phyloP scores from a whole-genome alignment of 352 stramenopile genomes.

The Globisporangium echinulatum region DNA sequence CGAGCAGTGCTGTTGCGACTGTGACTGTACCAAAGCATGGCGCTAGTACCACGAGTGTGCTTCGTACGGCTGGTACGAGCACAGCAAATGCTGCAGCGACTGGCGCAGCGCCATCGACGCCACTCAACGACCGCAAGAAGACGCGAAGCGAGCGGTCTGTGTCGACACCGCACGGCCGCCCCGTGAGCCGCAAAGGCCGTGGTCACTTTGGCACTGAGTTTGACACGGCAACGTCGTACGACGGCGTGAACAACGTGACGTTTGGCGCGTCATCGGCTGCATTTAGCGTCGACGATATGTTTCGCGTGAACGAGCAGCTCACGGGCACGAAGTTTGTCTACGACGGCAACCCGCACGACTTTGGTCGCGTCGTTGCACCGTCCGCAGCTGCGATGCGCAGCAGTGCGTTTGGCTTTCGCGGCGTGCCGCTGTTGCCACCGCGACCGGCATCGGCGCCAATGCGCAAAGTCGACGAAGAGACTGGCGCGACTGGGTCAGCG shows the following conservation, averaged over 20 bases:
- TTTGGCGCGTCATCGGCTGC: constrained; percentile 70
- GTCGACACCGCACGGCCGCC: constrained; percentile 59
- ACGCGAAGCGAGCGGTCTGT: constrained; percentile 40
- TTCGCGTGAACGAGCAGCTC: constrained; percentile 90
- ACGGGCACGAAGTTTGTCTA: constrained; percentile 92
- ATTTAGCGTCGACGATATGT: constrained; percentile 94
- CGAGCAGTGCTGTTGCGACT: constrained; percentile 23
- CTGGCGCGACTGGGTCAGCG: constrained; percentile 3
- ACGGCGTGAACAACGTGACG: constrained; percentile 86
- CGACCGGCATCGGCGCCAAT: constrained; percentile 33
- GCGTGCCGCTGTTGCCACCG: constrained; percentile 30
- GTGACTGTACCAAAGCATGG: constrained; percentile 17
- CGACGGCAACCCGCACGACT: constrained; percentile 94
- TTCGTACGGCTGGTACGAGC: constrained; percentile 3
- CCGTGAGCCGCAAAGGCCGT: constrained; percentile 37
- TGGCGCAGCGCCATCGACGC: neutral
- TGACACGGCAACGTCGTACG: constrained; percentile 69
- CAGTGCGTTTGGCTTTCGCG: neutral
- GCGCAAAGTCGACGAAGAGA: constrained; percentile 45
- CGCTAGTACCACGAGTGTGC: constrained; percentile 5
- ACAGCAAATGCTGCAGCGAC: neutral
- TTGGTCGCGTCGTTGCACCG: constrained; percentile 37
- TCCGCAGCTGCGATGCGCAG: constrained; percentile 1
- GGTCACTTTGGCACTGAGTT: constrained; percentile 83
- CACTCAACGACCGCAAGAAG: constrained; percentile 30